These are phyloP conservation scores for Silene noctiflora DNA, from an alignment of 179 eudicot species.

Conservation along the genomic window DNA sequence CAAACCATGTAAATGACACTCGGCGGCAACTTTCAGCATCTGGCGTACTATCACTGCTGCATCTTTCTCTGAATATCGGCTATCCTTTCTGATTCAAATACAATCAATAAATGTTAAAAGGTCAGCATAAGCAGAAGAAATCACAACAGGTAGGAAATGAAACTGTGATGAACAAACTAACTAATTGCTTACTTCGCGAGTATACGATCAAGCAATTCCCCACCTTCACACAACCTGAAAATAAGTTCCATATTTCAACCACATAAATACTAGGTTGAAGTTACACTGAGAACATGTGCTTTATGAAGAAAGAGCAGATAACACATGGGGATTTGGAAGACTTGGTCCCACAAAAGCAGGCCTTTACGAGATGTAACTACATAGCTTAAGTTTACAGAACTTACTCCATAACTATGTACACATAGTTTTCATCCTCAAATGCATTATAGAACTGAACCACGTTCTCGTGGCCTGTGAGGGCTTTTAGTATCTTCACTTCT, in stretches of 20 bases:
- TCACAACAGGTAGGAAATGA: not conserved
- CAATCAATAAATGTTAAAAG: slow-evolving; percentile 1
- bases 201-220: slow-evolving; percentile 91
- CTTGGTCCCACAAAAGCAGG: not conserved
- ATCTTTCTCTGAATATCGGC: slow-evolving; percentile 93
- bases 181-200: slow-evolving; percentile 62
- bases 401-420: slow-evolving; percentile 98
- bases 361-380: not conserved
- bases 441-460: slow-evolving; percentile 94
- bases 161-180: not conserved
- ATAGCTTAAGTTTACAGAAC: slow-evolving; percentile 23
- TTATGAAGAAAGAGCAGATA: not conserved
- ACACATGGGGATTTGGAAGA: not conserved
- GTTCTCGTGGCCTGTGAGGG: slow-evolving; percentile 89
- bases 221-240: slow-evolving; percentile 88
- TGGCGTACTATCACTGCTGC: slow-evolving; percentile 92
- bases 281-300: not conserved
- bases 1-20: slow-evolving; percentile 94
- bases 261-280: not conserved
- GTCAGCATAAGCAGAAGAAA: not conserved
- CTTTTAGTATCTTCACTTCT: slow-evolving; percentile 90
- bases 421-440: slow-evolving; percentile 84
- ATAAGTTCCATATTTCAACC: not conserved
- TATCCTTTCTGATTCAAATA: slow-evolving; percentile 63
- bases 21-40: slow-evolving; percentile 97